Evolutionary conservation across 2,329 filamentous ascomycete genomes (phyloP).

Genomic region (Elsinoe ampelina): DNA sequence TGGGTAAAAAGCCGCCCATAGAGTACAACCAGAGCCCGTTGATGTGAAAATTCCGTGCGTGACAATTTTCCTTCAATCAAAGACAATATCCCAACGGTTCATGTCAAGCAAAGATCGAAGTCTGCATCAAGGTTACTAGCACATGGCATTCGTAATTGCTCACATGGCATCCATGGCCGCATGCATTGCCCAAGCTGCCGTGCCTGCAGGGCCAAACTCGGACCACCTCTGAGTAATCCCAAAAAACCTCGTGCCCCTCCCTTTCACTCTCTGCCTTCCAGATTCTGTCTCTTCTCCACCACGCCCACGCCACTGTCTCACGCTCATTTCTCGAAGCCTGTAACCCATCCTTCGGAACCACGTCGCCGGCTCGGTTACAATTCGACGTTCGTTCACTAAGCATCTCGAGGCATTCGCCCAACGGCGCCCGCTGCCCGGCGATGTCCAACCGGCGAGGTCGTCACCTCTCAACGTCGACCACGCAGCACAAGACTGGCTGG

Average conservation of each 20-base stretch:
- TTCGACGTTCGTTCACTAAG: neutral
- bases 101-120: too few species aligned
- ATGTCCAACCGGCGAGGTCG: neutral
- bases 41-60: neutral
- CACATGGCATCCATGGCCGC: too few species aligned
- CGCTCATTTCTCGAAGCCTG: neutral
- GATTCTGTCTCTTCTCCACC: neutral
- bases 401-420: neutral
- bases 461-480: neutral
- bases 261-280: neutral
- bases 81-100: neutral
- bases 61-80: slow-evolving; percentile 2
- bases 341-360: neutral
- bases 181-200: too few species aligned
- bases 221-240: too few species aligned
- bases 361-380: neutral
- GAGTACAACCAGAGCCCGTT: neutral
- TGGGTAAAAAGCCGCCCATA: slow-evolving; percentile 1
- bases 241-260: neutral
- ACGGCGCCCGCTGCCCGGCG: neutral
- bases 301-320: neutral
- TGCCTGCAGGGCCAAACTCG: neutral
- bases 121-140: too few species aligned
- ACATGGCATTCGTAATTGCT: too few species aligned
- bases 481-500: neutral